A percentile compares a stretch with the other conserved stretches of the same genome.
These are phyloP conservation scores for Agarophyton chilense DNA, from an alignment of 23 red algal species.

Conservation along the genomic window DNA sequence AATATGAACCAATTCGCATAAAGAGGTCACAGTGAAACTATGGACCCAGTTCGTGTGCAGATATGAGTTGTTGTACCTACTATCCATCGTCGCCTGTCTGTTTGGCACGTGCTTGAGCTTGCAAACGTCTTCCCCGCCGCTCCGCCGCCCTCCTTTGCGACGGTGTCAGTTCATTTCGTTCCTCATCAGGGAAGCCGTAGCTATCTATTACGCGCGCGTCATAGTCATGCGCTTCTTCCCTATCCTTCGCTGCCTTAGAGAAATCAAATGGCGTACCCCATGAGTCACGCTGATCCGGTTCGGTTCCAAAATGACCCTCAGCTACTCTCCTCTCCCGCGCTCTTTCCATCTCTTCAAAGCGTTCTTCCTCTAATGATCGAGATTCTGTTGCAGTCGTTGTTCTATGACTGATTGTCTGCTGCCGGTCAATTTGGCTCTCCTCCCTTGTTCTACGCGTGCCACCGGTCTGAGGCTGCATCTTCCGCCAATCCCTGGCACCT, in stretches of 20 bases:
- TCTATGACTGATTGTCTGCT: not conserved
- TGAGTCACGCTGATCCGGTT: not conserved
- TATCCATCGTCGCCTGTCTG: not conserved
- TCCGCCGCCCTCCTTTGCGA: conserved; percentile 52
- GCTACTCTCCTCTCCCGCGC: not conserved
- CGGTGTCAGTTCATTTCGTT: conserved; percentile 32
- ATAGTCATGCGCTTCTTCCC: not conserved
- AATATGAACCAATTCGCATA: not conserved
- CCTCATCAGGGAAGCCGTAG: not conserved
- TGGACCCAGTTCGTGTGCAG: no score
- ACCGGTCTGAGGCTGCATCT: not conserved
- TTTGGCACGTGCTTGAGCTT: conserved; percentile 19
- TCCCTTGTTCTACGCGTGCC: not conserved
- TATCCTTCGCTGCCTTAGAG: conserved; percentile 10
- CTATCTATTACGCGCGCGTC: not conserved
- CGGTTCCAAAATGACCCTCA: not conserved
- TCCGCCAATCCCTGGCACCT: not conserved
- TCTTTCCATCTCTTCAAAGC: not conserved
- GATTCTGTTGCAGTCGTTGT: no score
- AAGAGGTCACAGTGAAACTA: no score
- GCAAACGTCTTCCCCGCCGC: conserved; percentile 10
- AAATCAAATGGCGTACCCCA: conserved; percentile 64
- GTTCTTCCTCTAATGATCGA: conserved; percentile 1
- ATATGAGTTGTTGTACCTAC: no score
- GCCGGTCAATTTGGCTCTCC: not conserved